Evolutionary conservation across 2,329 filamentous ascomycete genomes (phyloP).

Genomic region (Fusarium miscanthi): DNA sequence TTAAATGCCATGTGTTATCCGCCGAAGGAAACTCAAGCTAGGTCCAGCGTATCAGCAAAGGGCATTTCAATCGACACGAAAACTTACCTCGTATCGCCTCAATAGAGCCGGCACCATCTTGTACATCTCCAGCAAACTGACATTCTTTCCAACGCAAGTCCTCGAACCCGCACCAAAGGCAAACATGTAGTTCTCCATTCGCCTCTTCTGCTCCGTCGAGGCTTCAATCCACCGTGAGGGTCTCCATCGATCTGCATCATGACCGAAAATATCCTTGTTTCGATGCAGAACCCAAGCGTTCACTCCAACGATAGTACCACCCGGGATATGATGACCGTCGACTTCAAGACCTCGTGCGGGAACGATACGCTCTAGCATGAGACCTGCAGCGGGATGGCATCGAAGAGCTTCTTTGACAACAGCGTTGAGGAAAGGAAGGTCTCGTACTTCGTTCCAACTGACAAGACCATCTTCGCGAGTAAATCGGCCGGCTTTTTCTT

Average conservation of each 20-base stretch:
- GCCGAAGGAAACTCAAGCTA: neutral
- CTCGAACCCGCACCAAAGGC: conserved; percentile 77
- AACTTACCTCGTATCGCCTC: conserved; percentile 2
- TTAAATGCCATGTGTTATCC: neutral
- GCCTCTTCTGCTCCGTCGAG: conserved; percentile 53
- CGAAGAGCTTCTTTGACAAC: conserved; percentile 82
- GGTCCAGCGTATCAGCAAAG: neutral
- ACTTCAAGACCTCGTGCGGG: conserved; percentile 72
- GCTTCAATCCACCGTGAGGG: conserved; percentile 64
- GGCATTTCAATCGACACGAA: neutral
- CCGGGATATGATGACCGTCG: conserved; percentile 68
- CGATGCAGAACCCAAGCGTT: conserved; percentile 80
- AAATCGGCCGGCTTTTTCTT: conserved; percentile 62
- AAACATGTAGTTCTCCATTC: conserved; percentile 37
- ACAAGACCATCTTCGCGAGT: conserved; percentile 65
- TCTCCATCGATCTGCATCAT: conserved; percentile 71
- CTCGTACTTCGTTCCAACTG: conserved; percentile 75
- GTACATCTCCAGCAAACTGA: conserved; percentile 70
- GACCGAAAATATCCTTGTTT: conserved; percentile 73
- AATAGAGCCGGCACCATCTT: conserved; percentile 62
- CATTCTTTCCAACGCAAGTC: conserved; percentile 76
- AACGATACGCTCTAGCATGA: conserved; percentile 78
- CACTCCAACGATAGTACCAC: conserved; percentile 78
- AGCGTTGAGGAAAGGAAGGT: conserved; percentile 79
- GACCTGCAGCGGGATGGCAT: conserved; percentile 76